phyloP scores from a whole-genome alignment of 2,329 filamentous ascomycete genomes.

The Cucurbitaria berberidis region DNA sequence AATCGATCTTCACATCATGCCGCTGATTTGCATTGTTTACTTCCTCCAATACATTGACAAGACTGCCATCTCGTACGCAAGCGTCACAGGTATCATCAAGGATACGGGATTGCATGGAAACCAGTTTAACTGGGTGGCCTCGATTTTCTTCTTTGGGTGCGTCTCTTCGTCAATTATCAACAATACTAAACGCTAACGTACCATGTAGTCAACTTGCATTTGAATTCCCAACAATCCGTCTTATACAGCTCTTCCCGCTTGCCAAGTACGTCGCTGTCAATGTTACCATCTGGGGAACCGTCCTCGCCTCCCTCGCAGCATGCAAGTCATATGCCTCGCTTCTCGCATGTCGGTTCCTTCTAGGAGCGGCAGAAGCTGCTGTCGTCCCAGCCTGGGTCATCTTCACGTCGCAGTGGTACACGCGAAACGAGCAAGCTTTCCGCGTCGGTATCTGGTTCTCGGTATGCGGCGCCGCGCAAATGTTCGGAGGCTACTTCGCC shows the following conservation, averaged over 20 bases:
- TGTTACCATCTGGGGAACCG: constrained; percentile 55
- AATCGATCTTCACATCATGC: constrained; percentile 52
- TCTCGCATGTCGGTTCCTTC: constrained; percentile 57
- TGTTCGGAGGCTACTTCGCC: constrained; percentile 1
- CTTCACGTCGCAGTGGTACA: constrained; percentile 71
- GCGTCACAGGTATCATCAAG: neutral
- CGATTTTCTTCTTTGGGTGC: constrained; percentile 51
- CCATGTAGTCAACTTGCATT: constrained; percentile 32
- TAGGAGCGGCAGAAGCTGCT: constrained; percentile 60
- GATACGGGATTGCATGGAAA: neutral
- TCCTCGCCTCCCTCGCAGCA: constrained; percentile 57
- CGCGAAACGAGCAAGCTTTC: constrained; percentile 66
- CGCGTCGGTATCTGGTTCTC: constrained; percentile 52
- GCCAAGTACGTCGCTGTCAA: constrained; percentile 59
- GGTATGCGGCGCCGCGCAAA: constrained; percentile 39
- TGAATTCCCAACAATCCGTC: constrained; percentile 53
- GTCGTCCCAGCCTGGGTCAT: constrained; percentile 65
- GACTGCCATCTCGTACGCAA: constrained; percentile 56
- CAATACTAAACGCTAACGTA: constrained; percentile 23
- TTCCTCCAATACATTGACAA: constrained; percentile 52
- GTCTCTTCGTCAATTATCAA: constrained; percentile 46
- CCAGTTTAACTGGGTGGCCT: constrained; percentile 49
- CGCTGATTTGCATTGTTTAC: constrained; percentile 49
- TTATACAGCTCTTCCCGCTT: constrained; percentile 61
- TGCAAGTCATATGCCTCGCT: constrained; percentile 58